phyloP scores from a whole-genome alignment of 352 stramenopile genomes.

The Phytopythium aichiense region DNA sequence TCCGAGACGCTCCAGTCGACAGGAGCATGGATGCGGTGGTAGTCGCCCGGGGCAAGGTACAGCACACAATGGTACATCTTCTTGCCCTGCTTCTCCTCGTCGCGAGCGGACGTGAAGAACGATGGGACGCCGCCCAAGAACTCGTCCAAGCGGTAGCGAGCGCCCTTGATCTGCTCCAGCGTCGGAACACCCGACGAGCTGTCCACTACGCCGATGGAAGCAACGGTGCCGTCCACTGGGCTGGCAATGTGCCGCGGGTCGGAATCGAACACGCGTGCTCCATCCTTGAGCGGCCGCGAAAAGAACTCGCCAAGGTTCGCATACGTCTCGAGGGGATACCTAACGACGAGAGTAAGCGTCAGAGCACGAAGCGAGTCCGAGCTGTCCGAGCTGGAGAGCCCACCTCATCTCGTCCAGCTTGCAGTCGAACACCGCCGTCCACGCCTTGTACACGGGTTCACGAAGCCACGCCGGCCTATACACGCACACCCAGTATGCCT shows the following conservation, averaged over 20 bases:
- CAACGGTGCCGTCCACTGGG: conserved; percentile 59
- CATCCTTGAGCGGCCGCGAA: conserved; percentile 73
- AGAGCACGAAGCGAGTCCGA: not conserved
- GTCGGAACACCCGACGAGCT: conserved; percentile 41
- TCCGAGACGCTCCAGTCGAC: conserved; percentile 71
- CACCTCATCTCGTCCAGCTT: conserved; percentile 82
- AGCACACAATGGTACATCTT: conserved; percentile 79
- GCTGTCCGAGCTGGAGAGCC: not conserved
- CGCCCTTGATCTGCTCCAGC: conserved; percentile 80
- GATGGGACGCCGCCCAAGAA: conserved; percentile 62
- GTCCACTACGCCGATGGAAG: conserved; percentile 53
- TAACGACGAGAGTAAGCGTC: not conserved
- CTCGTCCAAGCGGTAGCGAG: conserved; percentile 78
- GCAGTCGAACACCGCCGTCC: conserved; percentile 73
- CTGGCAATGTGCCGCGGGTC: conserved; percentile 30
- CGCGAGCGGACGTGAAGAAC: conserved; percentile 36
- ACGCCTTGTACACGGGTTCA: conserved; percentile 78
- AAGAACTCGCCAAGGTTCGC: conserved; percentile 84
- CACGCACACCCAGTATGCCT: not conserved
- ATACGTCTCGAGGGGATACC: conserved; percentile 67
- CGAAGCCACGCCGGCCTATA: conserved; percentile 59
- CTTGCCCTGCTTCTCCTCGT: conserved; percentile 25
- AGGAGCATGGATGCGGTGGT: conserved; percentile 85
- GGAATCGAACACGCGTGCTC: conserved; percentile 38
- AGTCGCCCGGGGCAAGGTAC: conserved; percentile 83